phyloP scores from a whole-genome alignment of 176 grass and related monocot genomes.

The Musa troglodytarum region DNA sequence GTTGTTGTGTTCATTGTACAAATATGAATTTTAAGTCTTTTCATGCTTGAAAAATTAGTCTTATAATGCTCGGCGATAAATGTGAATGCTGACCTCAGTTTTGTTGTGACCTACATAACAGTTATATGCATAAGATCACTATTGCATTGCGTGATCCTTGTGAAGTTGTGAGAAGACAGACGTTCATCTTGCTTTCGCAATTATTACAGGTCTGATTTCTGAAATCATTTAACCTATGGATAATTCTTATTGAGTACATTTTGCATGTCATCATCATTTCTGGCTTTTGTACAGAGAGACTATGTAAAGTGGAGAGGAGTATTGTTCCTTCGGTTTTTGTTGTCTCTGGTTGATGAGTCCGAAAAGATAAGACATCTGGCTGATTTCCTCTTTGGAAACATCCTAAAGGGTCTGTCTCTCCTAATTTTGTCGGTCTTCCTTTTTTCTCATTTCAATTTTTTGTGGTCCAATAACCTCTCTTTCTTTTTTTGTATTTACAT shows the following conservation, averaged over 20 bases:
- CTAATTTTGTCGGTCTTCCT: conserved; percentile 2
- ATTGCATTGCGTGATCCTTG: conserved; percentile 74
- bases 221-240: conserved; percentile 1
- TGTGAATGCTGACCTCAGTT: conserved; percentile 12
- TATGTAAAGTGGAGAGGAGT: conserved; percentile 95
- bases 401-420: conserved; percentile 60
- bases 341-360: conserved; percentile 81
- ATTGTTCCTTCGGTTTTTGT: conserved; percentile 77
- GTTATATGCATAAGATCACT: conserved; percentile 89
- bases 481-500: conserved; percentile 17
- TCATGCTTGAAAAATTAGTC: neutral
- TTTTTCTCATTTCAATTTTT: conserved; percentile 9
- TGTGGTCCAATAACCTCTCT: conserved; percentile 6
- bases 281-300: conserved; percentile 63
- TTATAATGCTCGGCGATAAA: conserved; percentile 2
- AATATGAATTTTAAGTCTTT: neutral
- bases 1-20: neutral
- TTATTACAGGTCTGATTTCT: conserved; percentile 60
- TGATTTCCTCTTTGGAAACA: conserved; percentile 81
- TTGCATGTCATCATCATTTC: conserved; percentile 18
- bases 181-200: conserved; percentile 85
- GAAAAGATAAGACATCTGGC: conserved; percentile 79
- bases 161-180: conserved; percentile 94
- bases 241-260: neutral
- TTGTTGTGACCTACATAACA: conserved; percentile 29